A percentile compares a stretch with the other conserved stretches of the same genome.
phyloP scores from a whole-genome alignment of 805 yeast species.

The Pichia occidentalis region DNA sequence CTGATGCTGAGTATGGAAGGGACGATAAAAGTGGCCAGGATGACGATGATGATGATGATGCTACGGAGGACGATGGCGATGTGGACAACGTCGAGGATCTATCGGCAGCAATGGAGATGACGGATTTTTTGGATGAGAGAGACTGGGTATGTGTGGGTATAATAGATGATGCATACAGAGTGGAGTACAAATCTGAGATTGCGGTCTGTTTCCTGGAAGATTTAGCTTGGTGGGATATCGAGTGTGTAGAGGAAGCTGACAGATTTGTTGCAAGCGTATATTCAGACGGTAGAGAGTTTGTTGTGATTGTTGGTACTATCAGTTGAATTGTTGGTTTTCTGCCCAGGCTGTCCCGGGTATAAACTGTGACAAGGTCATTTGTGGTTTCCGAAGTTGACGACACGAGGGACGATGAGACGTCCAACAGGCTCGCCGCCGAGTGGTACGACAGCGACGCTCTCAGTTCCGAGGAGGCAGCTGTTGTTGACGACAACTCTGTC shows the following conservation, averaged over 20 bases:
- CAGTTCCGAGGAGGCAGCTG: too few relatives aligned
- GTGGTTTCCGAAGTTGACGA: not conserved
- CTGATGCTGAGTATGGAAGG: conserved; percentile 2
- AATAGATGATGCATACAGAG: not conserved
- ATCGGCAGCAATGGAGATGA: not conserved
- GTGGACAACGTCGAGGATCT: not conserved
- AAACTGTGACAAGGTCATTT: conserved; percentile 7
- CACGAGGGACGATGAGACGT: not conserved
- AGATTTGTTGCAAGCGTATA: conserved; percentile 17
- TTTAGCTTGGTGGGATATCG: not conserved
- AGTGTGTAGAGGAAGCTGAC: conserved; percentile 3
- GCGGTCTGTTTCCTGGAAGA: too few relatives aligned
- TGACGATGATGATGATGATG: not conserved
- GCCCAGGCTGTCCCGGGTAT: conserved; percentile 9
- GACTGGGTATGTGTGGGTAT: not conserved
- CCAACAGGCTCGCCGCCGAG: not conserved
- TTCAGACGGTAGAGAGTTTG: conserved; percentile 16
- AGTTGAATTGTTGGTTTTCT: conserved; percentile 4
- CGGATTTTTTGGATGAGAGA: not conserved
- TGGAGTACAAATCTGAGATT: too few relatives aligned
- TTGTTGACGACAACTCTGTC: too few relatives aligned
- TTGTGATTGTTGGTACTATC: conserved; percentile 16
- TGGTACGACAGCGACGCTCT: not conserved
- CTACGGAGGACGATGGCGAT: not conserved
- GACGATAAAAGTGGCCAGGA: not conserved